These are phyloP conservation scores for Jaltomata sinuosa DNA, from an alignment of 257 asterid genomes.

Conservation along the genomic window DNA sequence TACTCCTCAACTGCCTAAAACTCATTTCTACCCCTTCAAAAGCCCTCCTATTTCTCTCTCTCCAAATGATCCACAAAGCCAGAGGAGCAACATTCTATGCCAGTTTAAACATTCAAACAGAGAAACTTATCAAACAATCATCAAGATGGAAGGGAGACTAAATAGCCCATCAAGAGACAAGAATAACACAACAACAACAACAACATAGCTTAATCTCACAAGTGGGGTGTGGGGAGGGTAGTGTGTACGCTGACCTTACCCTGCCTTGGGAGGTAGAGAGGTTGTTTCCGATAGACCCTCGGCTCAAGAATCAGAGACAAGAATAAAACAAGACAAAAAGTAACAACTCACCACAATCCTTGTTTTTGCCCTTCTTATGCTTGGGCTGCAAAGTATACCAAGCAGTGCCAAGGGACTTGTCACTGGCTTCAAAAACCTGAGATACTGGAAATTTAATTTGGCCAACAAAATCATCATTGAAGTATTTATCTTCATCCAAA, in stretches of 20 bases:
- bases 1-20: background rate
- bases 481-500: slow-evolving; percentile 88
- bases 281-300: too few relatives aligned
- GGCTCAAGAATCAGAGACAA: background rate
- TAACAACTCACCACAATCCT: slow-evolving; percentile 56
- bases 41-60: background rate
- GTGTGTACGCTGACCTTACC: background rate
- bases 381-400: slow-evolving; percentile 88
- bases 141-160: background rate
- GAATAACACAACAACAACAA: too few relatives aligned
- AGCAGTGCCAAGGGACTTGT: slow-evolving; percentile 77
- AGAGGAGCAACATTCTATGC: background rate
- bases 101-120: background rate
- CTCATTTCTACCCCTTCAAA: background rate
- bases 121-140: background rate
- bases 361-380: slow-evolving; percentile 68
- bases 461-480: slow-evolving; percentile 86
- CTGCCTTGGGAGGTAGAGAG: too few relatives aligned
- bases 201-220: too few relatives aligned
- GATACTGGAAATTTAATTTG: slow-evolving; percentile 55
- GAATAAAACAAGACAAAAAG: background rate
- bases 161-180: background rate
- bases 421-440: slow-evolving; percentile 70
- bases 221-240: too few relatives aligned
- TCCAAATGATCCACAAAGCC: background rate